Evolutionary conservation across 2,329 filamentous ascomycete genomes (phyloP).

Genomic region (Domatiomyces globalis): DNA sequence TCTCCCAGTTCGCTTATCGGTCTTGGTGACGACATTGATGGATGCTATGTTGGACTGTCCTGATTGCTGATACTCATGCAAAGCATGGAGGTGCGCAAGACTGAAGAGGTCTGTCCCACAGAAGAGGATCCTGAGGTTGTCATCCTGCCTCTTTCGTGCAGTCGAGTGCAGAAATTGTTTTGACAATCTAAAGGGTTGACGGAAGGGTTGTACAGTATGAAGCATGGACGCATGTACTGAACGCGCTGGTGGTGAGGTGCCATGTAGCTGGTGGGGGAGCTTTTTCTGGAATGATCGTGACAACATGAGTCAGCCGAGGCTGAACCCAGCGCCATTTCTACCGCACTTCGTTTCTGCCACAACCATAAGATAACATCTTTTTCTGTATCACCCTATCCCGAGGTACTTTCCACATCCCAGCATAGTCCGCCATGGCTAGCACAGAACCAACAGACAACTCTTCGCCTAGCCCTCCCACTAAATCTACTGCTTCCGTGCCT

Average conservation of each 20-base stretch:
- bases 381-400: no score
- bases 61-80: constrained; percentile 45
- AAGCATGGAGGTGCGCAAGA: constrained; percentile 56
- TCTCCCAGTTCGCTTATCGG: constrained; percentile 63
- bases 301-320: not conserved
- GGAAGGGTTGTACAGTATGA: not conserved
- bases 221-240: not conserved
- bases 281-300: not conserved
- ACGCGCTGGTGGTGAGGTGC: no score
- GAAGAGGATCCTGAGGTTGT: constrained; percentile 54
- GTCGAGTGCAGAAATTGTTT: not conserved
- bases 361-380: not conserved
- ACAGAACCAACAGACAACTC: not conserved
- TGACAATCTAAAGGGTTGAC: not conserved
- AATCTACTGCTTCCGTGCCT: not conserved
- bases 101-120: constrained; percentile 92
- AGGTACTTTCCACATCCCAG: not conserved
- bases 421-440: not conserved
- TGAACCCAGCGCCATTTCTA: not conserved
- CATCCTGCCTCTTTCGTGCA: not conserved
- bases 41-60: constrained; percentile 49
- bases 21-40: constrained; percentile 73
- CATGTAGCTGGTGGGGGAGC: no score
- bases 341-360: no score
- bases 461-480: not conserved